Evolutionary conservation across 306 rosid genomes (phyloP).

Genomic region (Sesbania bispinosa): DNA sequence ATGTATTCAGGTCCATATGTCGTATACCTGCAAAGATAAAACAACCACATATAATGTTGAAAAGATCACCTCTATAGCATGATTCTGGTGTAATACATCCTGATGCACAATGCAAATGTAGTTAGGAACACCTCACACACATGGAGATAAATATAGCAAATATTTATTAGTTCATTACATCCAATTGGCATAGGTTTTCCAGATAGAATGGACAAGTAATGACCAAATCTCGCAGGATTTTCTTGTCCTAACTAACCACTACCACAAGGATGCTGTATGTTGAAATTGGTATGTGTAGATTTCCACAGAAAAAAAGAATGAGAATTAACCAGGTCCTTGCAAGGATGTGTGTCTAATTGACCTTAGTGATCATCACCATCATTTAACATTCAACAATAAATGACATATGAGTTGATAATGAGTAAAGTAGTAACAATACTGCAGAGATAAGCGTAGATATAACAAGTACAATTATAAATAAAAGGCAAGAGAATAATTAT

Average conservation of each 20-base stretch:
- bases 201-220: background rate
- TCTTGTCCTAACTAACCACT: slow-evolving; percentile 14
- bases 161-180: slow-evolving; percentile 7
- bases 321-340: slow-evolving; percentile 19
- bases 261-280: slow-evolving; percentile 31
- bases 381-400: background rate
- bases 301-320: slow-evolving; percentile 5
- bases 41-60: slow-evolving; percentile 35
- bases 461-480: slow-evolving; percentile 8
- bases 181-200: slow-evolving; percentile 21
- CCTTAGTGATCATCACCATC: slow-evolving; percentile 13
- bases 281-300: slow-evolving; percentile 25
- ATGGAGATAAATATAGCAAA: slow-evolving; percentile 14
- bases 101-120: slow-evolving; percentile 34
- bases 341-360: slow-evolving; percentile 25
- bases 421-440: background rate
- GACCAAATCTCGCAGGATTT: slow-evolving; percentile 16
- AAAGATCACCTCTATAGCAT: slow-evolving; percentile 39
- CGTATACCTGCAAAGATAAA: slow-evolving; percentile 70
- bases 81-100: slow-evolving; percentile 37
- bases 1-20: slow-evolving; percentile 78
- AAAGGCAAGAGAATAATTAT: background rate
- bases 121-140: slow-evolving; percentile 26
- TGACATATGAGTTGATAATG: slow-evolving; percentile 10
- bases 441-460: background rate